These are phyloP conservation scores for Daldinia eschscholtzii DNA, from an alignment of 2,329 filamentous ascomycete species.

Conservation along the genomic window DNA sequence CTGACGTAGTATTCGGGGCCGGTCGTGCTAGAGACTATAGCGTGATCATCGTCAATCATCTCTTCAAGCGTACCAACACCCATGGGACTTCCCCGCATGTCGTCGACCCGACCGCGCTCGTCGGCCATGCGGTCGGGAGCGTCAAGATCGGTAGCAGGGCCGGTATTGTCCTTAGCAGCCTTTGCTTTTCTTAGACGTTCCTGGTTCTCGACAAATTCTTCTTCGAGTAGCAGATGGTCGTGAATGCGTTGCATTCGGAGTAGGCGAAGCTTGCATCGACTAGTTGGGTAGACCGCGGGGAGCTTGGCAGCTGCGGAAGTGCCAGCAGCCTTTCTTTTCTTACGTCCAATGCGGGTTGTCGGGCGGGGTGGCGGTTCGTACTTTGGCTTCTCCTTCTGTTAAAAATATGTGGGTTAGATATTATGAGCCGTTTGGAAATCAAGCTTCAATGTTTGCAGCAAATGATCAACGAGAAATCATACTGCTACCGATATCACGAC, in stretches of 20 bases:
- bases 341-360: constrained; percentile 95
- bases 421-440: neutral
- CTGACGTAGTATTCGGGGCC: constrained; percentile 99
- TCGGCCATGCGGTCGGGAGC: constrained; percentile 89
- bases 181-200: constrained; percentile 95
- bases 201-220: constrained; percentile 99
- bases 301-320: constrained; percentile 96
- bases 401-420: constrained; percentile 17
- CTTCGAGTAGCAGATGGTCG: constrained; percentile 95
- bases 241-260: constrained; percentile 99
- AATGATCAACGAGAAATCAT: neutral
- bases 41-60: constrained; percentile 99
- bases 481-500: neutral
- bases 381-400: constrained; percentile 99
- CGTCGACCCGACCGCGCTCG: constrained; percentile 93
- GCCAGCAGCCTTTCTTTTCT: constrained; percentile 97
- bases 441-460: neutral
- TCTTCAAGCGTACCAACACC: constrained; percentile 97
- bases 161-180: constrained; percentile 77
- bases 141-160: constrained; percentile 77
- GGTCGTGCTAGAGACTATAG: constrained; percentile 96
- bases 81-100: constrained; percentile 99
- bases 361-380: constrained; percentile 98
- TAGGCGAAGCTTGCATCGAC: constrained; percentile 96
- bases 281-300: constrained; percentile 92